Base-by-base conservation (phyloP, 805 yeast genomes). In the Yarrowia osloensis region DNA sequence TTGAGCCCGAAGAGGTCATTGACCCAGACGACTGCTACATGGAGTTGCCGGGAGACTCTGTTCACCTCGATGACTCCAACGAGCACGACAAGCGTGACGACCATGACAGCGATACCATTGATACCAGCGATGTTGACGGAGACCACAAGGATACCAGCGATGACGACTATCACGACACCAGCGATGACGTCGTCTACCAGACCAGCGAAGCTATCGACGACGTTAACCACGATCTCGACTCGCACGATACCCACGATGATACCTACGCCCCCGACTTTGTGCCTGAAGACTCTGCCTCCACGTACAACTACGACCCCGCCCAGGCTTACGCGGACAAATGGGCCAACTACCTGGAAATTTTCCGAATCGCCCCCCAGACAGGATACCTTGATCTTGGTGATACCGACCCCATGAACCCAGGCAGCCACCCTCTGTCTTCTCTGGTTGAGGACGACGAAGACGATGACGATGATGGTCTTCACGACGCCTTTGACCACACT, bases 261-360 rank as follows among this genome's bases (percentile, higher is more conserved):
- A 19, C 22, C 11, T 39, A 52, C n/a, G 13, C 39, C 17, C 22
- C 61, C 3, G 44, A 35, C 44, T 24, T 21, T 12, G 22, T n/a
- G 17, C 33, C 13, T 19, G 33, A 29, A 13, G 35, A 28, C 15
- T 4, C 19, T 7, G 26, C 40, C 2, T 8, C 57, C 7, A 21
- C 21, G 0, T 22, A 7, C 44, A 12, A 2, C 6, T 35, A 54
- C 11, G 61, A 54, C 42, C 44, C 44, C 15, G 61, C 31, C 4
- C 12, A 24, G n/a, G 44, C 61, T 13, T 54, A 54, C n/a, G 61
- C 61, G 1, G 61, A 54, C 31, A 54, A 54, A 22, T 54, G 61
- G 61, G 61, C 61, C 44, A 54, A 54, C 44, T 54, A 54, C 61
- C 17, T 54, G 9, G 61, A 54, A 11, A 54, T 54, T 33, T 54